phyloP scores from a whole-genome alignment of 768 basidiomycete species.

The Boletellus ananiceps region DNA sequence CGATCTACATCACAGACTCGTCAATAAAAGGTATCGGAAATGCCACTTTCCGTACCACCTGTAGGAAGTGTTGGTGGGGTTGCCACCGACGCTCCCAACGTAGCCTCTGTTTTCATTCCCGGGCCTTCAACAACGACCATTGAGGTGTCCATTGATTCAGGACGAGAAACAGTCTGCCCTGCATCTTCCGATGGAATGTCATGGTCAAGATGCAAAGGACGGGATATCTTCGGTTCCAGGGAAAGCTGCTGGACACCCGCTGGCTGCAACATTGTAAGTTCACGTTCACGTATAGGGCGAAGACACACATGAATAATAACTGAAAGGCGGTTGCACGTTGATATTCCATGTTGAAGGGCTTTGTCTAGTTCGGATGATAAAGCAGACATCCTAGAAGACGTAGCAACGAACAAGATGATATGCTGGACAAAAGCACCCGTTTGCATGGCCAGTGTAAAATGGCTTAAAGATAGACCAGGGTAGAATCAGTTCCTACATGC shows the following conservation, averaged over 20 bases:
- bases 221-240: background rate
- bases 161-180: conserved; percentile 10
- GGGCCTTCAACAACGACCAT: background rate
- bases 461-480: conserved; percentile 35
- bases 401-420: conserved; percentile 55
- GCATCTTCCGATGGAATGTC: conserved; percentile 13
- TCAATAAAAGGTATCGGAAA: background rate
- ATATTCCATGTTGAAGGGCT: conserved; percentile 29
- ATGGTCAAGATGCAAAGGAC: background rate
- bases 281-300: background rate
- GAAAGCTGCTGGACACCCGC: conserved; percentile 1
- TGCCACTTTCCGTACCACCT: conserved; percentile 1
- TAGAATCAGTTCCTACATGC: background rate
- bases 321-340: conserved; percentile 27
- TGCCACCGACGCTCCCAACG: background rate
- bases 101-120: background rate
- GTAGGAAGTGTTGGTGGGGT: background rate
- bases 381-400: conserved; percentile 52
- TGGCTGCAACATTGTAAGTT: conserved; percentile 17
- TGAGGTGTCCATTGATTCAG: background rate
- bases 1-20: background rate
- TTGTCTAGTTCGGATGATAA: conserved; percentile 44
- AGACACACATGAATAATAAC: conserved; percentile 31
- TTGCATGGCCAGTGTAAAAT: conserved; percentile 60
- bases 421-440: conserved; percentile 70